phyloP scores from a whole-genome alignment of 306 rosid species.

The Lathyrus tuberosus region DNA sequence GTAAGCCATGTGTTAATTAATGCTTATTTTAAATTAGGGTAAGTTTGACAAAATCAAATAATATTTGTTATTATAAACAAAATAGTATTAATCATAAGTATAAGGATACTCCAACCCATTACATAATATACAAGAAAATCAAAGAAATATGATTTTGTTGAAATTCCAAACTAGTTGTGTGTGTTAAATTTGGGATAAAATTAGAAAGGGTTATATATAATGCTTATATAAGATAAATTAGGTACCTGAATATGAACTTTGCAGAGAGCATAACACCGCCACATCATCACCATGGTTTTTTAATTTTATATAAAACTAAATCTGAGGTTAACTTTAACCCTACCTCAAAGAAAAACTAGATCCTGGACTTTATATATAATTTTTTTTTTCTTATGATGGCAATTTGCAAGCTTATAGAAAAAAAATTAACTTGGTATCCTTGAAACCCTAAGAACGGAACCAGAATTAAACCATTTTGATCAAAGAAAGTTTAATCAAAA shows the following conservation, averaged over 20 bases:
- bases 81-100: too few relatives aligned
- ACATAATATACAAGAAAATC: too few relatives aligned
- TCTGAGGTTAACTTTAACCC: slow-evolving; percentile 19
- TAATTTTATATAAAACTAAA: not conserved
- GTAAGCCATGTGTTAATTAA: not conserved
- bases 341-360: not conserved
- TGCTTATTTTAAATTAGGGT: not conserved
- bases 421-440: too few relatives aligned
- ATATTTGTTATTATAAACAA: too few relatives aligned
- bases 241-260: not conserved
- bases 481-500: not conserved
- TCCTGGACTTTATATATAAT: not conserved
- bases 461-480: not conserved
- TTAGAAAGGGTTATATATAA: too few relatives aligned
- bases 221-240: not conserved
- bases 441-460: slow-evolving; percentile 23
- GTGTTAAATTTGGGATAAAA: too few relatives aligned
- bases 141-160: too few relatives aligned
- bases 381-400: not conserved
- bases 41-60: not conserved
- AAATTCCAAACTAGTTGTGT: too few relatives aligned
- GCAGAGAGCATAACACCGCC: not conserved
- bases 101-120: too few relatives aligned
- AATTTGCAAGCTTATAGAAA: too few relatives aligned
- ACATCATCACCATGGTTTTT: slow-evolving; percentile 2